Conservation (phyloP, 1,284 basidiomycete species). For the Porphyrellus sp. region DNA sequence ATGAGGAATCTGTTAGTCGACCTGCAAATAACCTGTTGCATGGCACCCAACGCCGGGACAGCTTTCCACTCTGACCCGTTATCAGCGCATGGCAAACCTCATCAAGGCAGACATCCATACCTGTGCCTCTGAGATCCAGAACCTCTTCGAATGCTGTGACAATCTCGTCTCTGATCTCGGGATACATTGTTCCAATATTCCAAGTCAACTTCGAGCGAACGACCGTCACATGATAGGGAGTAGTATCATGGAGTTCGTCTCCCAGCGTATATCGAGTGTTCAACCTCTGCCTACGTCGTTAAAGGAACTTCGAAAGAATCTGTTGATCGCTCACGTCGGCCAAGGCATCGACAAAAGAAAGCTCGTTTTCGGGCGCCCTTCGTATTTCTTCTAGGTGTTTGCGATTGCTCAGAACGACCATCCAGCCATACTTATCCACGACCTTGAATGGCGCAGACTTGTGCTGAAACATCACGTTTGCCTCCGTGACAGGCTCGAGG, state of each 20-base stretch:
- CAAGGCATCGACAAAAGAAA: neutral
- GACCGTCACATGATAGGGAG: neutral
- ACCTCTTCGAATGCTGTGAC: neutral
- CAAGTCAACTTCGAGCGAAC: neutral
- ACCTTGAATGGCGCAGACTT: neutral
- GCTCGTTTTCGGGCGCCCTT: neutral
- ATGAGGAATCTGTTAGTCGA: constrained; percentile 38
- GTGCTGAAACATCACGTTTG: neutral
- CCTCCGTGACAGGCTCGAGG: neutral
- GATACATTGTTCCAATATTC: too few relatives aligned
- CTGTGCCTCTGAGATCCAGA: neutral
- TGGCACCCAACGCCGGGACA: neutral
- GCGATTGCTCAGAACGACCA: too few relatives aligned
- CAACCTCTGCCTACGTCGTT: neutral
- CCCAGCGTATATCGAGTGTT: neutral
- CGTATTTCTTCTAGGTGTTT: too few relatives aligned
- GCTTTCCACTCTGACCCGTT: neutral
- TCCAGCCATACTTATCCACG: too few relatives aligned
- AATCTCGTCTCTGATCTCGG: too few relatives aligned
- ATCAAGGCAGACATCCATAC: neutral
- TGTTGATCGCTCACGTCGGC: neutral
- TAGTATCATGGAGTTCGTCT: neutral
- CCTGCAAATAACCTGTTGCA: constrained; percentile 31
- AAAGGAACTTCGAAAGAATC: neutral
- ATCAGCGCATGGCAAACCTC: neutral